Conservation (phyloP, 2,329 filamentous ascomycete species). For the Penicillium concentricum region DNA sequence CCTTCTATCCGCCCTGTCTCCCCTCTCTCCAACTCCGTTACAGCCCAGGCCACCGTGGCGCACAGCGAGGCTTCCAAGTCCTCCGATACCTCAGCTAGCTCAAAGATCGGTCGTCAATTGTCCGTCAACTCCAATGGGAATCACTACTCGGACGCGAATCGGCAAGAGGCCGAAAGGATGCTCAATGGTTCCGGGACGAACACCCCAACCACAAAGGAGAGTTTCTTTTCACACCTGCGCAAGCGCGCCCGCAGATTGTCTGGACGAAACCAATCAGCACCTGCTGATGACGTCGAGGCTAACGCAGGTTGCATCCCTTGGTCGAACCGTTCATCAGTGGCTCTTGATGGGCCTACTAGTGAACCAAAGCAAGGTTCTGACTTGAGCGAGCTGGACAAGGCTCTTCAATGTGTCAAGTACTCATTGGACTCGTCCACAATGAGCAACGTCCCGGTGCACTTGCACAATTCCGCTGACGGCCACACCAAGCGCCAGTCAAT, state of each 20-base stretch:
- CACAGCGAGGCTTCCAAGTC: conserved; percentile 49
- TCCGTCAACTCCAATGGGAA: conserved; percentile 91
- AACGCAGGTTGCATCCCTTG: conserved; percentile 88
- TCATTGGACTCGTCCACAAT: conserved; percentile 51
- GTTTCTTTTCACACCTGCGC: conserved; percentile 95
- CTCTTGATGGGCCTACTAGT: conserved; percentile 62
- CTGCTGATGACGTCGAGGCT: conserved; percentile 85
- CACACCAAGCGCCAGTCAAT: conserved; percentile 41
- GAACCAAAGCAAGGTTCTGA: conserved; percentile 50
- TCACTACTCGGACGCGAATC: conserved; percentile 84
- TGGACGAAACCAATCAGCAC: conserved; percentile 81
- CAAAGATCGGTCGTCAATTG: conserved; percentile 93
- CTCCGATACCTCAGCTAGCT: conserved; percentile 48
- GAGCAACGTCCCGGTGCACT: conserved; percentile 39
- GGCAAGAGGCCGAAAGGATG: conserved; percentile 86
- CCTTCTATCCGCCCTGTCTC: conserved; percentile 94
- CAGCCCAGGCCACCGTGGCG: conserved; percentile 70
- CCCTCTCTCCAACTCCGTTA: conserved; percentile 91
- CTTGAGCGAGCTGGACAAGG: conserved; percentile 61
- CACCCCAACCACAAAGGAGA: conserved; percentile 78
- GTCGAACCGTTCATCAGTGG: conserved; percentile 81
- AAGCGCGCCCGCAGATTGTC: conserved; percentile 92
- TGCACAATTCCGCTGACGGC: conserved; percentile 32
- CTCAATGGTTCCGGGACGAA: conserved; percentile 78
- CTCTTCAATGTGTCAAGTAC: conserved; percentile 60